These are phyloP conservation scores for Colletotrichum australisinense DNA, from an alignment of 2,329 filamentous ascomycete genomes.

Conservation along the genomic window DNA sequence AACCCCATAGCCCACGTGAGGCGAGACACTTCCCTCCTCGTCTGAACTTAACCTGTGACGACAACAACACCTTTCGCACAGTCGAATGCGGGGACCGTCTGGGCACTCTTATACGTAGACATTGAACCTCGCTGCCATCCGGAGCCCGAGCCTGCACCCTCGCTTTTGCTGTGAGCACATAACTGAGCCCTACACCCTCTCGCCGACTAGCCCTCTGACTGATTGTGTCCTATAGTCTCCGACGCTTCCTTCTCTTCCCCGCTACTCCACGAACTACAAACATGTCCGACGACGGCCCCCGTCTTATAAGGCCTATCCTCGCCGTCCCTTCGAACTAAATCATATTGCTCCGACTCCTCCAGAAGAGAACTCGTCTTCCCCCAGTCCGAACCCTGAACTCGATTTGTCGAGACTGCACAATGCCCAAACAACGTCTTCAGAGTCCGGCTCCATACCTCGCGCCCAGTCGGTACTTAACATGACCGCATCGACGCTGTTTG, in stretches of 20 bases:
- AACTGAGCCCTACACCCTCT: constrained; percentile 1
- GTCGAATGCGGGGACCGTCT: constrained; percentile 1
- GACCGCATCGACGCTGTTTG: constrained; percentile 88
- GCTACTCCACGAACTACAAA: constrained; percentile 15
- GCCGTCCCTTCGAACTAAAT: constrained; percentile 75
- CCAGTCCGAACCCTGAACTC: constrained; percentile 60
- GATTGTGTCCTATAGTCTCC: background rate
- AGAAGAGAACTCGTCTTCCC: constrained; percentile 47
- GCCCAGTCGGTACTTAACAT: constrained; percentile 87
- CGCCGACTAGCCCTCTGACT: background rate
- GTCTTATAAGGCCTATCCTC: constrained; percentile 75
- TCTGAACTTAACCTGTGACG: constrained; percentile 28
- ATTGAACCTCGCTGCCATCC: background rate
- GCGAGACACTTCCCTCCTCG: constrained; percentile 24
- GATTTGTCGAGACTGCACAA: constrained; percentile 30
- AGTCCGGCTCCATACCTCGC: constrained; percentile 65
- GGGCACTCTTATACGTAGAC: background rate
- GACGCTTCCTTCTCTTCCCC: background rate
- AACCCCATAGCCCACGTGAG: constrained; percentile 19
- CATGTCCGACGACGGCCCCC: constrained; percentile 60
- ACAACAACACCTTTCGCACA: background rate
- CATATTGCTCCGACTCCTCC: constrained; percentile 59
- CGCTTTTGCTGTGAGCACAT: background rate
- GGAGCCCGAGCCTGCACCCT: background rate
- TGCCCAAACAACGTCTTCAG: constrained; percentile 42